Conservation (phyloP, 228 moss, liverwort and hornwort genomes). For the Sphagnum fallax region DNA sequence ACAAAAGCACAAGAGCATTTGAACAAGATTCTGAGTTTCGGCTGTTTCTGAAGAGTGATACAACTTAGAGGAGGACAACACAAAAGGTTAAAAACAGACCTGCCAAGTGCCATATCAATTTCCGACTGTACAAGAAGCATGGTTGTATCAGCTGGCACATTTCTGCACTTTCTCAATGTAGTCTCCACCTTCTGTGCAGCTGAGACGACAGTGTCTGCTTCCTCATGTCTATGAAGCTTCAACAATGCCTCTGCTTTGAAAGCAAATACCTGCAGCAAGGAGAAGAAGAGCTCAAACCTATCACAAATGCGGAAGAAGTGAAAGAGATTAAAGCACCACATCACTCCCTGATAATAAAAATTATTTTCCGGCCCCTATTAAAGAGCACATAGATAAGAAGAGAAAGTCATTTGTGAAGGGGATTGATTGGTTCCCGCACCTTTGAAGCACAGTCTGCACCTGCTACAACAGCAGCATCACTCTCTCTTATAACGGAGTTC, state of each 20-base stretch:
- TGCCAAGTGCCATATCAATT: slow-evolving; percentile 87
- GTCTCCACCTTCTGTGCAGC: slow-evolving; percentile 74
- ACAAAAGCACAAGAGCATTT: no score
- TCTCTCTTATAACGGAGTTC: slow-evolving; percentile 60
- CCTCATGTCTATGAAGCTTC: slow-evolving; percentile 73
- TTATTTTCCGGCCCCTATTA: no score
- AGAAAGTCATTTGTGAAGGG: not conserved
- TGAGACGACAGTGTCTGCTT: slow-evolving; percentile 59
- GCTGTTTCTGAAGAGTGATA: no score
- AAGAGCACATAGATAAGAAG: no score
- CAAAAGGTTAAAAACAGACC: slow-evolving; percentile 13
- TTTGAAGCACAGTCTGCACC: slow-evolving; percentile 87
- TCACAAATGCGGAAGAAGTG: no score
- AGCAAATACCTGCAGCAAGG: slow-evolving; percentile 49
- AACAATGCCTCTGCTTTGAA: slow-evolving; percentile 85
- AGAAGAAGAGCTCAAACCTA: no score
- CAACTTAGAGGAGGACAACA: no score
- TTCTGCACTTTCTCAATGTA: slow-evolving; percentile 50
- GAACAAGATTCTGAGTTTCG: no score
- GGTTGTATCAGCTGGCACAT: slow-evolving; percentile 50
- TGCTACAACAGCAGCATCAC: slow-evolving; percentile 81
- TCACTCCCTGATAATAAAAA: no score
- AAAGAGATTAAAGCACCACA: no score
- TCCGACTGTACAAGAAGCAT: slow-evolving; percentile 81
- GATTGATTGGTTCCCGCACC: slow-evolving; percentile 17